A percentile compares a stretch with the other conserved stretches of the same genome.
Evolutionary conservation across 1,139 yeast genomes (phyloP).

Genomic region (Yamadazyma oceani): DNA sequence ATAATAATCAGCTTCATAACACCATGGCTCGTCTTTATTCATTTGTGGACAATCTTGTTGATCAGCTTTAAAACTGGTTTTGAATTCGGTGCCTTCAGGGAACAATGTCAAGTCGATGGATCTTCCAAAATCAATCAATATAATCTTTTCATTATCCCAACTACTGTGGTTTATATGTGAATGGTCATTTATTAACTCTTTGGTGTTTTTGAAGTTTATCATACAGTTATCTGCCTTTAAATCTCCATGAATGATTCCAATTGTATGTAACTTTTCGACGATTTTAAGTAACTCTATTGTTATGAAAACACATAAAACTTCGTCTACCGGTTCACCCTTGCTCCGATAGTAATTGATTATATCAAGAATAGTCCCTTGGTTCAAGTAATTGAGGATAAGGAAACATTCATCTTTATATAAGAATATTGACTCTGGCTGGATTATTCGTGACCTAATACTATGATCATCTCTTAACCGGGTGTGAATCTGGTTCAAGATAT

Average conservation of each 20-base stretch:
- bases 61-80: conserved; percentile 63
- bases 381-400: conserved; percentile 63
- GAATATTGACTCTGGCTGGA: conserved; percentile 54
- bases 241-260: conserved; percentile 81
- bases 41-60: conserved; percentile 78
- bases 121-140: conserved; percentile 81
- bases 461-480: conserved; percentile 24
- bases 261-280: conserved; percentile 61
- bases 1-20: conserved; percentile 79
- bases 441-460: conserved; percentile 16
- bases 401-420: conserved; percentile 73
- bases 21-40: conserved; percentile 65
- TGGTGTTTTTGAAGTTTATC: conserved; percentile 50
- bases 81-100: conserved; percentile 52
- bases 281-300: conserved; percentile 62
- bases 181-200: conserved; percentile 26
- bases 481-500: conserved; percentile 60
- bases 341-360: conserved; percentile 54
- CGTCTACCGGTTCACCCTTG: conserved; percentile 47
- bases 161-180: conserved; percentile 34
- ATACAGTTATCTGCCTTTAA: conserved; percentile 85
- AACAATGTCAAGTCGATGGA: conserved; percentile 70
- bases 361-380: conserved; percentile 77
- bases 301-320: conserved; percentile 61
- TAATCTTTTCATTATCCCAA: conserved; percentile 59